These are phyloP conservation scores for Globisporangium orthogonon DNA, from an alignment of 352 stramenopile species.

Conservation along the genomic window DNA sequence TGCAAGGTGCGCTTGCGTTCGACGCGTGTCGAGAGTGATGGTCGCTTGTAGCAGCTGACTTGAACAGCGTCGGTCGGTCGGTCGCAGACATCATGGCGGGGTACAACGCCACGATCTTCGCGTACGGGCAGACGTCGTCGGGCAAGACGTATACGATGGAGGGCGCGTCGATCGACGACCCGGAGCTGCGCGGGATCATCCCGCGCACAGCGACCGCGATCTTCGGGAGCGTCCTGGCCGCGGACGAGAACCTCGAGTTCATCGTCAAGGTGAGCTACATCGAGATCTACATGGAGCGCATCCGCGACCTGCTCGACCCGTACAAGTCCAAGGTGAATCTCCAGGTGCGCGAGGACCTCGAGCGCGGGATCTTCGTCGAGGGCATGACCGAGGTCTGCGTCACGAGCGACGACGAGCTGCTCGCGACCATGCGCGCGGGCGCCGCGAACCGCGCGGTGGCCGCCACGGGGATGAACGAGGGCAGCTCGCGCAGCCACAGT, in stretches of 20 bases:
- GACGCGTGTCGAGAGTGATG: neutral
- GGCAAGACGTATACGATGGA: conserved; percentile 91
- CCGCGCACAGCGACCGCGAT: conserved; percentile 84
- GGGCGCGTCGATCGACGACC: conserved; percentile 81
- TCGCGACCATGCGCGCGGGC: conserved; percentile 79
- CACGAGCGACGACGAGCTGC: conserved; percentile 85
- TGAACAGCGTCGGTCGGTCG: neutral
- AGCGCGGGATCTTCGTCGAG: conserved; percentile 91
- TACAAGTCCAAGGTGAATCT: conserved; percentile 91
- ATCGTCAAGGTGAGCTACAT: conserved; percentile 92
- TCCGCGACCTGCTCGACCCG: conserved; percentile 89
- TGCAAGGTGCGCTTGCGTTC: conserved; percentile 53
- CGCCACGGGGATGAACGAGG: conserved; percentile 93
- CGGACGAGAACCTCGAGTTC: conserved; percentile 90
- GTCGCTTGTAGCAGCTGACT: neutral
- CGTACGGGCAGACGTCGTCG: conserved; percentile 89
- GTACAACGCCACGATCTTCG: conserved; percentile 94
- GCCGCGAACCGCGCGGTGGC: conserved; percentile 81
- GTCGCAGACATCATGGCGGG: conserved; percentile 82
- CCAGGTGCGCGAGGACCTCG: conserved; percentile 84
- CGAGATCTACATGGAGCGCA: conserved; percentile 96
- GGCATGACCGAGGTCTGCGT: conserved; percentile 92
- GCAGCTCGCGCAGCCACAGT: conserved; percentile 85
- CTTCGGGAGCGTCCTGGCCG: conserved; percentile 82
- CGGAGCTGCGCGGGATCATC: conserved; percentile 82